Base-by-base conservation (phyloP, 2,329 filamentous ascomycete species). In the Fusarium duplospermum region DNA sequence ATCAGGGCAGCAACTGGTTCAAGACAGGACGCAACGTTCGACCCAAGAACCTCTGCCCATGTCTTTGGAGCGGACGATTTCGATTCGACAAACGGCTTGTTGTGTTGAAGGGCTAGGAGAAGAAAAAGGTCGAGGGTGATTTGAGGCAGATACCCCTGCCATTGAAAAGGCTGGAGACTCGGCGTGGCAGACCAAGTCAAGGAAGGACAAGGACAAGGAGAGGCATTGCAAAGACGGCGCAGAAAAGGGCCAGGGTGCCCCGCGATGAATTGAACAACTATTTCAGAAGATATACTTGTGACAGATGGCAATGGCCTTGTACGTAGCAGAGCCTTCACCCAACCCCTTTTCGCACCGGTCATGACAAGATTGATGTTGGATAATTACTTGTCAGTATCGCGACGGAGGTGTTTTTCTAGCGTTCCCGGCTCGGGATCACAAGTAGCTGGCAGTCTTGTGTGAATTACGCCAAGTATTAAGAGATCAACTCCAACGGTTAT, bases 81-180 rank as follows among this genome's bases (percentile, higher is more conserved):
- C 63, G 50, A 62, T 57, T 68, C 60, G 36, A 59, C 42, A 64
- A 66, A 66, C 52, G 56, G 33, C 40, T 71, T 40, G 64, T 57
- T 65, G 64, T 69, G 54, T 69, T 72, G 65, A 70, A 59, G 63
- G 69, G 36, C 64, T 57, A 47, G 69, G 67, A 50, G 65, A 66
- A 54, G 68, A 72, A 47, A 73, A 60, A 57, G 68, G 64, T 52
- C 56, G 58, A 57, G 71, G 59, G 66, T 69, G 68, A 74, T 72
- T 33, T 72, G 68, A 72, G 71, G 71, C 68, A 69, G 71, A 74
- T 74, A 74, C 71, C 68, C 71, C 71, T 62, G 68, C 64, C 61
- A 58, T 61, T 62, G 57, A 58, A 64, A 69, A 50, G 58, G 71
- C 71, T 63, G 66, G 71, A 66, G 71, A 66, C 64, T 74, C 64